Conservation (phyloP, 495 filamentous ascomycete genomes). For the Sabuloglossum arenarium region DNA sequence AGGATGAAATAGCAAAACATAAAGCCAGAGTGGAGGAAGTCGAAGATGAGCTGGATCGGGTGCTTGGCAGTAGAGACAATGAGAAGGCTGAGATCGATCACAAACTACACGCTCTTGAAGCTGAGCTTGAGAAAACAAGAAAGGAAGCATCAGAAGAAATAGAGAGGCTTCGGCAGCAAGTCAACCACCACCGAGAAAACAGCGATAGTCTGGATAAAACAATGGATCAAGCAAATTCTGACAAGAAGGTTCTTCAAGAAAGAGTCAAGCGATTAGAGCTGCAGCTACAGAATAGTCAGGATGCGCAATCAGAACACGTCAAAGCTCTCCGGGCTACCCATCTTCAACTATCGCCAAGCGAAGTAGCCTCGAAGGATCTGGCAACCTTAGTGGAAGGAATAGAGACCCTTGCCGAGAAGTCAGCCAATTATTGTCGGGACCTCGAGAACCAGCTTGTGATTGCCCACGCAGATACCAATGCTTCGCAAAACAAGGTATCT, state of each 20-base stretch:
- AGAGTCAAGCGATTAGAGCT: constrained; percentile 18
- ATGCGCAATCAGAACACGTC: constrained; percentile 28
- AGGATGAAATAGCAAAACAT: constrained; percentile 53
- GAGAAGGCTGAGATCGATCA: constrained; percentile 49
- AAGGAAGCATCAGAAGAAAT: constrained; percentile 34
- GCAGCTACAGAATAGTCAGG: constrained; percentile 22
- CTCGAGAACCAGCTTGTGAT: constrained; percentile 21
- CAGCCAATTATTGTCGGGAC: constrained; percentile 15
- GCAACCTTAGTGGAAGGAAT: constrained; percentile 39
- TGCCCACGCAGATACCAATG: constrained; percentile 19
- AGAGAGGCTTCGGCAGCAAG: constrained; percentile 31
- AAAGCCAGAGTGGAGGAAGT: constrained; percentile 62
- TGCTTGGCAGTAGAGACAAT: constrained; percentile 63
- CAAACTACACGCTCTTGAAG: constrained; percentile 42
- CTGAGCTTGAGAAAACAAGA: constrained; percentile 42
- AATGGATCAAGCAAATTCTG: constrained; percentile 25
- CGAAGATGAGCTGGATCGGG: constrained; percentile 74
- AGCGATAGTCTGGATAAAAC: constrained; percentile 31
- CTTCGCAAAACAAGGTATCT: constrained; percentile 27
- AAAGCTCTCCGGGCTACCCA: constrained; percentile 40
- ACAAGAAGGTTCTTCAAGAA: constrained; percentile 20
- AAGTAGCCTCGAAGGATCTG: constrained; percentile 33
- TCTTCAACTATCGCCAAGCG: constrained; percentile 34
- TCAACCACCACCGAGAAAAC: constrained; percentile 32
- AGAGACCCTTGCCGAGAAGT: constrained; percentile 23